These are phyloP conservation scores for Cyclotella sp. DNA, from an alignment of 108 stramenopile species.

Conservation along the genomic window DNA sequence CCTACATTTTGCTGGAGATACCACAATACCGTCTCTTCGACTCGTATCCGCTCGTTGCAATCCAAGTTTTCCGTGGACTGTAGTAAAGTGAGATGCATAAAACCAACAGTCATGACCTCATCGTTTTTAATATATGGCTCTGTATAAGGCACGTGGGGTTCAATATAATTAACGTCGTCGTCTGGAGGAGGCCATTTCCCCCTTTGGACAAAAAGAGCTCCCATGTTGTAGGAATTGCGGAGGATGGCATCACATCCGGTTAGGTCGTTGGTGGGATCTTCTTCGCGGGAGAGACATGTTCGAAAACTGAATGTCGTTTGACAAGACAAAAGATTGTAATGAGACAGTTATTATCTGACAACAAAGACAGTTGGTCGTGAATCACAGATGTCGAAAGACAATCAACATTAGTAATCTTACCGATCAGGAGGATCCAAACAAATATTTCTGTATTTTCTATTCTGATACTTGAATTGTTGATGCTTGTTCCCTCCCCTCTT, in stretches of 20 bases:
- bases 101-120: constrained; percentile 9
- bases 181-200: background rate
- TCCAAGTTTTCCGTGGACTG: background rate
- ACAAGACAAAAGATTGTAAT: background rate
- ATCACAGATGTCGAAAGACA: background rate
- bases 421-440: constrained; percentile 27
- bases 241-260: background rate
- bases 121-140: constrained; percentile 9
- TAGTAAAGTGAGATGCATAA: constrained; percentile 18
- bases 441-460: constrained; percentile 7
- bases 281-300: constrained; percentile 9
- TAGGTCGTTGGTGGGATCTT: background rate
- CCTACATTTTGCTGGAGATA: constrained; percentile 21
- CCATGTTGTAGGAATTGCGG: constrained; percentile 21
- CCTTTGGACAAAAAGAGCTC: constrained; percentile 6
- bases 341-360: background rate
- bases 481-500: constrained; percentile 1
- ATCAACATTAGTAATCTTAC: background rate
- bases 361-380: background rate
- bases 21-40: constrained; percentile 23
- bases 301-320: constrained; percentile 5
- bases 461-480: constrained; percentile 1
- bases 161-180: constrained; percentile 1
- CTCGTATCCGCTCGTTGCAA: constrained; percentile 14
- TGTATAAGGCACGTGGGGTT: constrained; percentile 8